Evolutionary conservation across 2,329 filamentous ascomycete species (phyloP).

Genomic region (Diaporthe sp.): DNA sequence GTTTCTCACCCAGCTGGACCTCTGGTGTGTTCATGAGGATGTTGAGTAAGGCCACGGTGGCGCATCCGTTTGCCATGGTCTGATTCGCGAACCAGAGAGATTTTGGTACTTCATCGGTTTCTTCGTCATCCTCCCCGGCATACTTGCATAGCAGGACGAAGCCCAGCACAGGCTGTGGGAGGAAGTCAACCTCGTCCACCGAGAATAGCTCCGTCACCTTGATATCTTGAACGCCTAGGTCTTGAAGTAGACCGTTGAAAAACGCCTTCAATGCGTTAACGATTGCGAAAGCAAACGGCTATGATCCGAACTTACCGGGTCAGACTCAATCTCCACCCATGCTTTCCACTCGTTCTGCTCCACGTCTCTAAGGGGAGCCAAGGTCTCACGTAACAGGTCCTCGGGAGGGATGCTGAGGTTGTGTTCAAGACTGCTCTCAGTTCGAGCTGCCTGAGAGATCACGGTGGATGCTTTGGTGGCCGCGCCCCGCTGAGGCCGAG

Average conservation of each 20-base stretch:
- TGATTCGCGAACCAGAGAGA: constrained; percentile 96
- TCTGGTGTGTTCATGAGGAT: constrained; percentile 87
- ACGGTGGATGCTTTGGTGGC: constrained; percentile 31
- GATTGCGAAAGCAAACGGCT: constrained; percentile 5
- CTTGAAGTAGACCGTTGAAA: constrained; percentile 86
- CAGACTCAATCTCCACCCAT: constrained; percentile 89
- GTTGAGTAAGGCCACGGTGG: constrained; percentile 91
- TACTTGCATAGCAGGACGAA: constrained; percentile 91
- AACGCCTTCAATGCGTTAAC: constrained; percentile 67
- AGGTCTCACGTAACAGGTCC: constrained; percentile 59
- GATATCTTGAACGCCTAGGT: constrained; percentile 80
- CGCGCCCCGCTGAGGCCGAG: constrained; percentile 29
- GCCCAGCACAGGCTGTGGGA: constrained; percentile 83
- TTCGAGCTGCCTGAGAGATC: constrained; percentile 29
- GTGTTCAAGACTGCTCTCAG: constrained; percentile 45
- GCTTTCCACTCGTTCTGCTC: constrained; percentile 75
- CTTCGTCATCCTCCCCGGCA: constrained; percentile 64
- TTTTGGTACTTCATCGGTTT: constrained; percentile 66
- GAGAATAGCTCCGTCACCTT: constrained; percentile 82
- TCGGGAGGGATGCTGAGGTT: constrained; percentile 45
- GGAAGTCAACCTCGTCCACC: constrained; percentile 75
- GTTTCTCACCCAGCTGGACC: constrained; percentile 76
- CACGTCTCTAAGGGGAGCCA: constrained; percentile 60
- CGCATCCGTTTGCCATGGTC: constrained; percentile 88
- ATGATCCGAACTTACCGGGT: constrained; percentile 72